Base-by-base conservation (phyloP, 495 filamentous ascomycete genomes). In the Monascus purpureus region DNA sequence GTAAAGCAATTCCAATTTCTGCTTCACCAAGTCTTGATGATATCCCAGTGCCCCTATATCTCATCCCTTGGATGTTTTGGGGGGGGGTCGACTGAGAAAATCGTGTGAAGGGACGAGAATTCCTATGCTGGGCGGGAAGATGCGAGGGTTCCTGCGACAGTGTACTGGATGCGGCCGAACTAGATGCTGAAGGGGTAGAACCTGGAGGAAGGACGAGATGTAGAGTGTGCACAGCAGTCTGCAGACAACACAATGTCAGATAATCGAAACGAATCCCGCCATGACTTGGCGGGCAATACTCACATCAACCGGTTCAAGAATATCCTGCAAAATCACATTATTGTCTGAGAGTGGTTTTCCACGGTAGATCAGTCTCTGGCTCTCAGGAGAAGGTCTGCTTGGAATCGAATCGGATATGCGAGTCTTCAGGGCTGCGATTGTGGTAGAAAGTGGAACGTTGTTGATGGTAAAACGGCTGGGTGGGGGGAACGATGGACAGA, bases 331-430 rank as follows among this genome's bases (percentile, higher is more conserved):
- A 0, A 63, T 76, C 17, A 64, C 61, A 12, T 40, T 53, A 13
- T 75, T 65, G 36, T 65, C 60, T 13, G 50, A 37, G 13, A 83
- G 56, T 20, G 71, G 50, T 29, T 69, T 70, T 6, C 80, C 80
- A 35, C 69, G 57, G 39, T 80, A 73, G 16, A 84, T 82, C 26
- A 86, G 46, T 8, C 77, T 61, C 43, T 82, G 77, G 3, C 56
- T 57, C 3, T 46, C 36, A 50, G 70, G 45, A 2, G 60, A 31
- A 18, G 77, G 72, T 6, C 61, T 68, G 22, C 55, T 62, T 4
- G 61, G 51, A n/a, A 82, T 48, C 9, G 47, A 40, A 35, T 69
- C 53, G 9, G 67, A 62, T 36, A 86, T 73, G 33, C 57, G 71
- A 4, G 57, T 55, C 45, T 75, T 80, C 13, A 86, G 47, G 39